Conservation (phyloP, 371 early-diverging fungal genomes). For the Funneliformis caledonium region DNA sequence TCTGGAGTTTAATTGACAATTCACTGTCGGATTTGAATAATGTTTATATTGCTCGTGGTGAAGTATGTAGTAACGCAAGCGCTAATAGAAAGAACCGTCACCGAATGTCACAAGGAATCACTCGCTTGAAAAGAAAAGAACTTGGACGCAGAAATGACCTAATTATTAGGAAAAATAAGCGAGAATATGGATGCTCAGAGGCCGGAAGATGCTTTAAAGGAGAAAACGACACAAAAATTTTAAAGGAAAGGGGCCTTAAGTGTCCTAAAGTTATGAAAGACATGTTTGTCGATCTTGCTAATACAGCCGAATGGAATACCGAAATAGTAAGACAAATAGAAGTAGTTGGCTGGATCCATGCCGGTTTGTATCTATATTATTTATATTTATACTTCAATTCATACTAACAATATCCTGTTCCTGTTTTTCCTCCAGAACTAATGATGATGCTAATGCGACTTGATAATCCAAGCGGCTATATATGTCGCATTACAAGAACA, state of each 20-base stretch:
- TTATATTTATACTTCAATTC: slow-evolving; percentile 10
- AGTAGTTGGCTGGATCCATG: background rate
- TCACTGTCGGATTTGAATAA: background rate
- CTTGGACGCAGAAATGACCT: slow-evolving; percentile 16
- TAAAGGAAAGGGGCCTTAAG: background rate
- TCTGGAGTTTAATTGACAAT: slow-evolving; percentile 31
- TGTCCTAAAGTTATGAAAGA: slow-evolving; percentile 1
- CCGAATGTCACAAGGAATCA: background rate
- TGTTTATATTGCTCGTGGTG: slow-evolving; percentile 12
- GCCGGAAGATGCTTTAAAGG: slow-evolving; percentile 30
- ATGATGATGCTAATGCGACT: slow-evolving; percentile 13
- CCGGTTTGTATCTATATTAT: background rate
- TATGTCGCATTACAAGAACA: slow-evolving; percentile 29
- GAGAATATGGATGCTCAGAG: slow-evolving; percentile 29
- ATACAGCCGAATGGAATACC: background rate
- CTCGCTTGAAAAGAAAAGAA: slow-evolving; percentile 21
- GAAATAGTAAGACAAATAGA: slow-evolving; percentile 14
- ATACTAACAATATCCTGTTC: background rate
- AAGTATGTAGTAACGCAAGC: slow-evolving; percentile 4
- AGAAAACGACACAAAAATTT: slow-evolving; percentile 28
- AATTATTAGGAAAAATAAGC: slow-evolving; percentile 20
- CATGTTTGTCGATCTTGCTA: background rate
- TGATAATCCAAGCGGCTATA: slow-evolving; percentile 29
- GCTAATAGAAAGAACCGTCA: slow-evolving; percentile 14
- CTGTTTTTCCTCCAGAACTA: slow-evolving; percentile 13